Percentiles rank a stretch among this genome's conserved stretches.
These are phyloP conservation scores for Plasmodium vivax DNA, from an alignment of 169 alveolate species.

Conservation along the genomic window DNA sequence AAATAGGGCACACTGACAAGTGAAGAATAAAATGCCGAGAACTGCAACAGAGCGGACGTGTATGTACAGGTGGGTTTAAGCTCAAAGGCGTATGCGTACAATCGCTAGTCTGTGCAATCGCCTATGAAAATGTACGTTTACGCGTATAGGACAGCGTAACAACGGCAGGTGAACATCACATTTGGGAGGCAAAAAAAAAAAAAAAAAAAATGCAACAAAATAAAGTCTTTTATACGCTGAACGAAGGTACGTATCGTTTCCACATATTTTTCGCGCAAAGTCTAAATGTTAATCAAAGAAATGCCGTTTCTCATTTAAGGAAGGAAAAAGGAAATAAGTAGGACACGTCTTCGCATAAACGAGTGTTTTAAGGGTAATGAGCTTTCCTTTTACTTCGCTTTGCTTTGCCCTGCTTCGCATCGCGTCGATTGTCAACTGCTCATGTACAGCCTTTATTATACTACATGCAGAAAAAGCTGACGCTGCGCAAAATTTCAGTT, in stretches of 20 bases:
- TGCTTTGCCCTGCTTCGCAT: background rate
- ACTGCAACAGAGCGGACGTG: background rate
- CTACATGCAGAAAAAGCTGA: background rate
- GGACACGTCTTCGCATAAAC: background rate
- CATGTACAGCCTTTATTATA: conserved; percentile 1
- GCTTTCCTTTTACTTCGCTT: too few species aligned
- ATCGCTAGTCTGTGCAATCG: background rate
- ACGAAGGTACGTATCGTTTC: background rate
- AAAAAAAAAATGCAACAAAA: conserved; percentile 5
- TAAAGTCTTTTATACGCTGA: background rate
- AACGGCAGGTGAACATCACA: conserved; percentile 3
- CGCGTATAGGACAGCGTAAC: background rate
- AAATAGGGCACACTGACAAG: background rate
- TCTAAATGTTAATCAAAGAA: background rate
- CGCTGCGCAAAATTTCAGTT: background rate
- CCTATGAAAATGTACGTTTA: conserved; percentile 2
- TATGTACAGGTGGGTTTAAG: background rate
- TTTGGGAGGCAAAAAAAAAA: background rate
- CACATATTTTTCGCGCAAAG: background rate
- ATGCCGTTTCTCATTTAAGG: background rate
- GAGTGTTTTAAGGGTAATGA: background rate
- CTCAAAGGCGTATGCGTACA: background rate
- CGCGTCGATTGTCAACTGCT: background rate
- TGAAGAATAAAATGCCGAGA: background rate
- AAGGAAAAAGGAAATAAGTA: background rate